These are phyloP conservation scores for Pyrus pyrifolia DNA, from an alignment of 306 rosid species.

Conservation along the genomic window DNA sequence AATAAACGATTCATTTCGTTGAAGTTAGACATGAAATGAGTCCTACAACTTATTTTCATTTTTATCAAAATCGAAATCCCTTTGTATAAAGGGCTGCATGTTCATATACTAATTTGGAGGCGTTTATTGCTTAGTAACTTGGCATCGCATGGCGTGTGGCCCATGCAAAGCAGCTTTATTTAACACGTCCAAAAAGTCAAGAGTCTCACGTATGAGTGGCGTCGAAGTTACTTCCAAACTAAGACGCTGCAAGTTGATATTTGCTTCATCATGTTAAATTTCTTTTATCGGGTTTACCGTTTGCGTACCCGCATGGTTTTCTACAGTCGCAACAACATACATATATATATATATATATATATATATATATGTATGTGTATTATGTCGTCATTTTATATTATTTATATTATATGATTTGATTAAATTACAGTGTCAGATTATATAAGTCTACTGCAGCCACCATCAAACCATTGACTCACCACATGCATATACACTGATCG, in stretches of 20 bases:
- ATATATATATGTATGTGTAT: too few species aligned
- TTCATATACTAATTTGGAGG: neutral
- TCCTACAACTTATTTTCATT: too few species aligned
- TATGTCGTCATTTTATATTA: too few species aligned
- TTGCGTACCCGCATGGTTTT: neutral
- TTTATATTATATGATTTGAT: neutral
- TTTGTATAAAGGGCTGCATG: too few species aligned
- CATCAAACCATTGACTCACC: conserved; percentile 37
- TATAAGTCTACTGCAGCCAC: neutral
- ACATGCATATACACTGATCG: conserved; percentile 3
- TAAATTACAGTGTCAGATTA: neutral
- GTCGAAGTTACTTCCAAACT: conserved; percentile 37
- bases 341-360: too few species aligned
- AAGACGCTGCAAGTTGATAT: conserved; percentile 30
- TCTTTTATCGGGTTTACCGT: neutral
- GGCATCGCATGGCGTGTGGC: conserved; percentile 20
- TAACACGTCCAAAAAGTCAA: conserved; percentile 8
- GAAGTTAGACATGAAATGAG: too few species aligned
- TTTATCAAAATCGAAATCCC: too few species aligned
- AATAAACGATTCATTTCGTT: too few species aligned
- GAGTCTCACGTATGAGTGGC: conserved; percentile 29
- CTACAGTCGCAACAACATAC: neutral
- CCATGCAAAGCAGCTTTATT: conserved; percentile 9
- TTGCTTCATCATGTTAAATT: conserved; percentile 10
- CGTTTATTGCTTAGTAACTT: neutral